Evolutionary conservation across 371 early-diverging fungal species (phyloP).

Genomic region (Saksenaea vasiformis): DNA sequence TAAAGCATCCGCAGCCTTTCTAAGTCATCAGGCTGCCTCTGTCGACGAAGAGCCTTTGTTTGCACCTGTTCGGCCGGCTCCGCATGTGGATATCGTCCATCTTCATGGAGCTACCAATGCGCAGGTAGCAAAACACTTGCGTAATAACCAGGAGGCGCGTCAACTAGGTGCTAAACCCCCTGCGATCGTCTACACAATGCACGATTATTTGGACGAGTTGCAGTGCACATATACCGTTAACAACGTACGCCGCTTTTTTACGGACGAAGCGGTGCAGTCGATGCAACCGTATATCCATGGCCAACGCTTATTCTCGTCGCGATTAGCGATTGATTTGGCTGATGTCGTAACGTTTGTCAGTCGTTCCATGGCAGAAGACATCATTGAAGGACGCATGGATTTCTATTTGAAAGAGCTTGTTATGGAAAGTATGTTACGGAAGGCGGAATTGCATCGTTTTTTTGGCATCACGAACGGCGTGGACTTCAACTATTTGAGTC

Average conservation of each 20-base stretch:
- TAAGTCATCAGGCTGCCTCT: slow-evolving; percentile 50
- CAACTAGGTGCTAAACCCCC: slow-evolving; percentile 49
- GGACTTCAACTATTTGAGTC: slow-evolving; percentile 54
- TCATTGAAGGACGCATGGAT: slow-evolving; percentile 60
- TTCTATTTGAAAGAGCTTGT: slow-evolving; percentile 65
- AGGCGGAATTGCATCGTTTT: slow-evolving; percentile 51
- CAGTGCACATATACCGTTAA: slow-evolving; percentile 55
- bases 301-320: slow-evolving; percentile 56
- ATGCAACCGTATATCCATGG: slow-evolving; percentile 46
- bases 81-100: slow-evolving; percentile 60
- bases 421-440: slow-evolving; percentile 54
- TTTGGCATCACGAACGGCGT: slow-evolving; percentile 69
- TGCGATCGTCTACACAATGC: slow-evolving; percentile 65
- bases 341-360: slow-evolving; percentile 65
- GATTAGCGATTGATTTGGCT: slow-evolving; percentile 60
- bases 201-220: slow-evolving; percentile 65
- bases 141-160: slow-evolving; percentile 26
- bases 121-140: slow-evolving; percentile 50
- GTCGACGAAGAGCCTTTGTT: slow-evolving; percentile 59
- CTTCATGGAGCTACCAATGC: slow-evolving; percentile 69
- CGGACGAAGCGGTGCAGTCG: slow-evolving; percentile 8
- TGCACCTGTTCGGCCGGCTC: slow-evolving; percentile 38
- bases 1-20: slow-evolving; percentile 60
- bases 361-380: slow-evolving; percentile 57
- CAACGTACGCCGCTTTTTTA: slow-evolving; percentile 57